A percentile compares a stretch with the other conserved stretches of the same genome.
Evolutionary conservation across 495 filamentous ascomycete genomes (phyloP).

Genomic region (Trichoderma reesei): DNA sequence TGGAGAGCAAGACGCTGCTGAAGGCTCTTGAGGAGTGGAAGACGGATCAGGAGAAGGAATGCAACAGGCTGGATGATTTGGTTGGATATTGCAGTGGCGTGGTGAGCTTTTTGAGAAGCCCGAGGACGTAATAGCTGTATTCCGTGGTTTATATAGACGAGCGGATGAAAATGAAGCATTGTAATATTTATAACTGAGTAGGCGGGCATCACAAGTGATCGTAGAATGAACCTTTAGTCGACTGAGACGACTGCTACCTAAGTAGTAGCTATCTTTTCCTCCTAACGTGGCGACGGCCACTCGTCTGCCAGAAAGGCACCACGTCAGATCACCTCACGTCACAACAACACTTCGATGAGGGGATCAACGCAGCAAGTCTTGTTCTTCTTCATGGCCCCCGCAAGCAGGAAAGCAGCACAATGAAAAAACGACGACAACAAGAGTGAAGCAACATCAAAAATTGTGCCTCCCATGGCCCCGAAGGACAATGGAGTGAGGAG

Average conservation of each 20-base stretch:
- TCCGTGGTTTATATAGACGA: slow-evolving; percentile 6
- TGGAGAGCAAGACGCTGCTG: slow-evolving; percentile 31
- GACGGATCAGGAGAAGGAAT: slow-evolving; percentile 55
- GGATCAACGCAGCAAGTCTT: slow-evolving; percentile 1
- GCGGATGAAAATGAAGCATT: slow-evolving; percentile 11
- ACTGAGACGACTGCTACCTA: background rate
- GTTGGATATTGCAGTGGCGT: slow-evolving; percentile 85
- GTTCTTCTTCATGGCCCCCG: slow-evolving; percentile 15
- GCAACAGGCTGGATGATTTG: slow-evolving; percentile 57
- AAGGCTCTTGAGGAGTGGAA: slow-evolving; percentile 54
- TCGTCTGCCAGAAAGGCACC: background rate
- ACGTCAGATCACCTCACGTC: background rate
- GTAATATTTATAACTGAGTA: background rate
- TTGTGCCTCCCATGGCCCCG: slow-evolving; percentile 30
- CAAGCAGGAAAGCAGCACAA: slow-evolving; percentile 14
- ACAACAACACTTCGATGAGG: too few species aligned
- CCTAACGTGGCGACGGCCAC: too few species aligned
- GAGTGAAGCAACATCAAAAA: slow-evolving; percentile 19
- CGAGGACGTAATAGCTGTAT: slow-evolving; percentile 28
- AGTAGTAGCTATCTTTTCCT: too few species aligned
- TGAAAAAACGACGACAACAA: slow-evolving; percentile 13
- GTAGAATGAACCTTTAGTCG: too few species aligned
- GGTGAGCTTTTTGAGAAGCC: slow-evolving; percentile 74
- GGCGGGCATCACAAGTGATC: too few species aligned
- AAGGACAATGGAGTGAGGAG: slow-evolving; percentile 24